Evolutionary conservation across 2,329 filamentous ascomycete species (phyloP), one percentile per base, ranked within the genome.

Genomic region (Cordyceps fumosorosea): DNA sequence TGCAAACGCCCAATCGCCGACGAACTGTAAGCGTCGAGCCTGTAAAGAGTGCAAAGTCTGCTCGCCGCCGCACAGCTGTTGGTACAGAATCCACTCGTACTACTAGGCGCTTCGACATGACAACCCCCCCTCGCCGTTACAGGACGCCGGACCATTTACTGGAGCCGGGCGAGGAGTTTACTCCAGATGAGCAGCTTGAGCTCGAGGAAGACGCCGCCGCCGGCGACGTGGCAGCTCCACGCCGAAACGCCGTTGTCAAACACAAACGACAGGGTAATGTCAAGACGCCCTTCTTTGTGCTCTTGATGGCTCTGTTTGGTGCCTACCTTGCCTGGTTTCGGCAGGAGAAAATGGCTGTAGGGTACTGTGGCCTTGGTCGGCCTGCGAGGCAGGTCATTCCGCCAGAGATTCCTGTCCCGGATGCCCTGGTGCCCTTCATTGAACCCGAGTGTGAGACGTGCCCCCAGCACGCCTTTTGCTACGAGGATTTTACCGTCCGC

Each of bases 281-380:
- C 37, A 83, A 84, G 63, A 85, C 85, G 0, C 88, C 91, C 18
- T 80, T 93, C 2, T 85, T 86, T 72, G 84, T 92, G 6, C 79
- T 97, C 2, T 72, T 93, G 3, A 72, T 89, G 22, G 87, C 89
- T 0, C 76, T 95, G 11, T 74, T 95, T 7, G 83, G 83, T 37
- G 86, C 88, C 0, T 91, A 96, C 66, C 89, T 82, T 34, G 84
- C 84, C 10, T 95, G 93, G 84, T 99, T 93, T 78, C 83, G 93
- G 55, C 91, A 96, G 72, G 95, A 99, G 75, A 98, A 98, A 80
- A 80, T 96, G n/a, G 89, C 91, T 18, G 91, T 98, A 22, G 95
- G 96, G 40, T 99, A 96, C 72, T 99, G 95, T 72, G 92, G 93
- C 14, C 84, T 96, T 59, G 95, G 89, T 26, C 84, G 87, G 59